Evolutionary conservation across 208 protist genomes (phyloP).

Genomic region (Crithidia fasciculata): DNA sequence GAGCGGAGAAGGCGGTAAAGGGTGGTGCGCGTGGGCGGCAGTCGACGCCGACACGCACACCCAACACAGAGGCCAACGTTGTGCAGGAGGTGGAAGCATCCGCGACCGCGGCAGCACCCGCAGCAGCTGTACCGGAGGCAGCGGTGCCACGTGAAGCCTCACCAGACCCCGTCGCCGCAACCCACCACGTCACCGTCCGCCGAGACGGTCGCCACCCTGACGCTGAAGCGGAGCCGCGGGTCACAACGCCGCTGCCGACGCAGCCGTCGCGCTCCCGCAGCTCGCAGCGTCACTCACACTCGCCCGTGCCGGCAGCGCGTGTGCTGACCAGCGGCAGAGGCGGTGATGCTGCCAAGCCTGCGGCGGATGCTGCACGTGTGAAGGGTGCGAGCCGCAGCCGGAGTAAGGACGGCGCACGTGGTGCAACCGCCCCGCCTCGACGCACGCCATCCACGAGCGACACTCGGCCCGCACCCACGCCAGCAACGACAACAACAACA

Average conservation of each 20-base stretch:
- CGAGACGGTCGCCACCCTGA: not conserved
- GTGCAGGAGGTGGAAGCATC: not conserved
- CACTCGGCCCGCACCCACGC: not conserved
- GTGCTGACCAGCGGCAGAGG: not conserved
- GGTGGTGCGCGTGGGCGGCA: not conserved
- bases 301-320: not conserved
- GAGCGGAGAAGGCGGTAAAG: not conserved
- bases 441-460: not conserved
- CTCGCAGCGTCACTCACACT: conserved; percentile 12
- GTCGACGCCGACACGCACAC: not conserved
- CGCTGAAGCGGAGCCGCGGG: conserved; percentile 16
- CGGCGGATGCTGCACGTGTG: not conserved
- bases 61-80: not conserved
- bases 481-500: not conserved
- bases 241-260: conserved; percentile 16
- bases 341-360: not conserved
- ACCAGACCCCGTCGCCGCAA: not conserved
- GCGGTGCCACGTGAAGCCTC: not conserved
- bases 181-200: not conserved
- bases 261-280: conserved; percentile 19
- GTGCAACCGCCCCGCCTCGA: not conserved
- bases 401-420: conserved; percentile 1
- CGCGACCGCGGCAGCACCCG: not conserved
- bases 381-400: not conserved
- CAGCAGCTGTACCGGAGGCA: not conserved